Evolutionary conservation across 106 monocot genomes (phyloP).

Genomic region (Dioscorea alata): DNA sequence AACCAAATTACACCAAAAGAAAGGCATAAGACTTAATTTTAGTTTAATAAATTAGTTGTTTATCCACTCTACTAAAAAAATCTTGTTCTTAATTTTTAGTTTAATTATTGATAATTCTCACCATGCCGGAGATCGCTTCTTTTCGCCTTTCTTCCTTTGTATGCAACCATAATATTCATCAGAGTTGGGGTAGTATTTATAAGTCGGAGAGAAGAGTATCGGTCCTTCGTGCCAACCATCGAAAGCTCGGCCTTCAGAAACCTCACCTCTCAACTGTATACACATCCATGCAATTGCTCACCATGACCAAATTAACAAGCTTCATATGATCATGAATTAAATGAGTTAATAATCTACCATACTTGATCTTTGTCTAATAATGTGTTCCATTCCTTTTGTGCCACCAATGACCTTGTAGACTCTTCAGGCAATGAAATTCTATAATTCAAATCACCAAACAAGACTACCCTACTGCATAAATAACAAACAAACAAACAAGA

Average conservation of each 20-base stretch:
- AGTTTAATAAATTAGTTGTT: too few relatives aligned
- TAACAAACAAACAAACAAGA: neutral
- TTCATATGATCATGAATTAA: neutral
- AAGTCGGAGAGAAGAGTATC: slow-evolving; percentile 74
- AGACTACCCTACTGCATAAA: slow-evolving; percentile 17
- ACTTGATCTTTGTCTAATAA: slow-evolving; percentile 44
- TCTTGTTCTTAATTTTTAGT: neutral
- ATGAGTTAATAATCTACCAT: neutral
- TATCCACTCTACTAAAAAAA: too few relatives aligned
- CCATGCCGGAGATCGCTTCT: slow-evolving; percentile 52
- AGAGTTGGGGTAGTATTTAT: slow-evolving; percentile 76
- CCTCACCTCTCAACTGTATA: slow-evolving; percentile 22
- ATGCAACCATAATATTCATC: slow-evolving; percentile 58
- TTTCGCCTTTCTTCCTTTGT: slow-evolving; percentile 31
- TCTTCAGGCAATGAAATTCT: slow-evolving; percentile 23
- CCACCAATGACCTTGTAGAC: slow-evolving; percentile 10
- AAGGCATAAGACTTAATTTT: neutral
- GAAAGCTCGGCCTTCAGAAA: slow-evolving; percentile 34
- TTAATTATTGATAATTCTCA: slow-evolving; percentile 3
- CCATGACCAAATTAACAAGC: too few relatives aligned
- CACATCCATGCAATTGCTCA: neutral
- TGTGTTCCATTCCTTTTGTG: slow-evolving; percentile 24
- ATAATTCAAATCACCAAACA: slow-evolving; percentile 44
- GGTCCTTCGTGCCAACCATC: slow-evolving; percentile 76
- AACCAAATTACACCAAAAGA: neutral